Evolutionary conservation across 2,329 filamentous ascomycete species (phyloP).

Genomic region (Alternaria brassicicola): DNA sequence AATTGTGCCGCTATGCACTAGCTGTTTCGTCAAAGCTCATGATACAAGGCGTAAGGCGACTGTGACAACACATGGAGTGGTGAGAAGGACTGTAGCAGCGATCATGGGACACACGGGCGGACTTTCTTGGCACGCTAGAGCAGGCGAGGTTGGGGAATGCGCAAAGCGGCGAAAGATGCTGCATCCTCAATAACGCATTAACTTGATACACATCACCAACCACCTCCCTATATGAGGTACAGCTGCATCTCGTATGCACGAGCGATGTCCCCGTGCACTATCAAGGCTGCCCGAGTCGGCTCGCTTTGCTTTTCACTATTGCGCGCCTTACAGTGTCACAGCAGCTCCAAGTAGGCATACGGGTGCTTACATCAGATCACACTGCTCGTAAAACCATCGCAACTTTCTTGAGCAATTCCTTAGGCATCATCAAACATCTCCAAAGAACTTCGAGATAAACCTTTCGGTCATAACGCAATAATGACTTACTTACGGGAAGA

Average conservation of each 20-base stretch:
- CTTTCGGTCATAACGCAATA: neutral
- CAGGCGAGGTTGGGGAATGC: neutral
- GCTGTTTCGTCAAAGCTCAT: neutral
- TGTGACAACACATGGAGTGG: neutral
- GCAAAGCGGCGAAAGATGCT: neutral
- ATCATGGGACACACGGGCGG: neutral
- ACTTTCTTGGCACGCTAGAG: neutral
- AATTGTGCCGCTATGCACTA: neutral
- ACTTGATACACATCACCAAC: neutral
- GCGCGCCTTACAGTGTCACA: neutral
- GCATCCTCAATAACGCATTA: neutral
- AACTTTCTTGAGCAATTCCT: neutral
- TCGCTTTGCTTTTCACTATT: neutral
- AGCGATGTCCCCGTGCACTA: neutral
- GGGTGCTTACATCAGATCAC: neutral
- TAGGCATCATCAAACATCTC: neutral
- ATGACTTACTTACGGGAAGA: neutral
- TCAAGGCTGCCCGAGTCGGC: neutral
- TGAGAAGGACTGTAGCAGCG: neutral
- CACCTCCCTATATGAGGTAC: neutral
- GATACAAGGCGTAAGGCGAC: neutral
- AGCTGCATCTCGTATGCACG: neutral
- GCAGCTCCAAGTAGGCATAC: neutral
- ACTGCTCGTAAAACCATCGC: neutral
- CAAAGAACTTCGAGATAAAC: neutral